Evolutionary conservation across 345 rosid genomes (phyloP), one percentile per base, ranked within the genome.

Genomic region (Syzygium grande): DNA sequence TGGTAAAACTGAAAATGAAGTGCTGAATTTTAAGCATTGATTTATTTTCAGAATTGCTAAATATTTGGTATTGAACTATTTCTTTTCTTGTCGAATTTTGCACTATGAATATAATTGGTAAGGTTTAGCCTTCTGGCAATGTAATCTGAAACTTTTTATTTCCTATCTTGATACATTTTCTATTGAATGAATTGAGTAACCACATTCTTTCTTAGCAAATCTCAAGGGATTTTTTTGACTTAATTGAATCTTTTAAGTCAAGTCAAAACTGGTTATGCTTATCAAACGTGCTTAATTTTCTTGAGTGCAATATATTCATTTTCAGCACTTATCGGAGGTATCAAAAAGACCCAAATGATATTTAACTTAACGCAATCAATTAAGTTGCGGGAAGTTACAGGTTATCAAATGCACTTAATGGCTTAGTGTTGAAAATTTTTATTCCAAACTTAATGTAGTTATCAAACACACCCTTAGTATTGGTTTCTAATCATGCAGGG

Each of bases 401-500:
- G 17, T 61, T 61, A n/a, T 61, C 34, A 61, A 61, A 61, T 61
- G 34, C 34, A 13, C 79, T 68, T 34, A 4, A 34, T 30, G 46
- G 34, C 41, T 17, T 8, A 5, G 46, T 68, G 8, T 30, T 68
- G 79, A 17, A 68, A 63, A 65, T 6, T 29, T 65, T 30, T 65
- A 65, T 30, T 65, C 43, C 17, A 68, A 19, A 34, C 49, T 22
- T 34, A 73, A 73, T 1, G 46, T 9, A 46, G 25, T 34, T 16
- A 73, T 73, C 80, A 73, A 34, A 34, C 27, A 19, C 14, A 9
- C 25, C 25, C 2, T 11, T 19, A 38, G 7, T 11, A 73, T 38
- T 38, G 13, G 43, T 38, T 73, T 89, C 1, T 84, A 13, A 51
- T 41, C 23, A 51, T 86, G 87, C 91, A 96, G 99, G 97, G 86